Percentiles rank a stretch among this genome's conserved stretches.
Conservation (phyloP, 2,329 filamentous ascomycete species). For the Pseudogymnoascus sp. region DNA sequence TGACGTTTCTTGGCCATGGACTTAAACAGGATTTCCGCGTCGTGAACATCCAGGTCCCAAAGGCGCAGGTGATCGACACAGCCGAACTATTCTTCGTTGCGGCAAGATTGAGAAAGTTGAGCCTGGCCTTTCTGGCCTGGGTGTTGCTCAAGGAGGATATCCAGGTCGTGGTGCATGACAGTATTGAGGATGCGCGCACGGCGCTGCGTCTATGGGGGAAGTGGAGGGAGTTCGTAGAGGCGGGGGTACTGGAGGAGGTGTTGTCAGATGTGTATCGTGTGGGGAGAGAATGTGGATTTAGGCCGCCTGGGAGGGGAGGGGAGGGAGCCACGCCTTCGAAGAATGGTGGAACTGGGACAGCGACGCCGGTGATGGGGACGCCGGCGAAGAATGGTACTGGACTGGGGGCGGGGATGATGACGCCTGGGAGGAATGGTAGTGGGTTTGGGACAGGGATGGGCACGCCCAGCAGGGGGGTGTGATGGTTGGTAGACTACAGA, state of each 20-base stretch:
- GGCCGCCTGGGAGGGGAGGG: conserved; percentile 34
- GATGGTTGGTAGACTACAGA: background rate
- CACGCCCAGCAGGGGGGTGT: background rate
- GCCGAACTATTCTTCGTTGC: conserved; percentile 84
- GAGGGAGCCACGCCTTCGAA: background rate
- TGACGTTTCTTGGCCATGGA: conserved; percentile 88
- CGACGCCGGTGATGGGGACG: background rate
- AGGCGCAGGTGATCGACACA: conserved; percentile 85
- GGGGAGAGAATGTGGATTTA: conserved; percentile 50
- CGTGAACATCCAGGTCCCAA: conserved; percentile 94
- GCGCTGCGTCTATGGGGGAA: conserved; percentile 84
- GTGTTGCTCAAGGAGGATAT: conserved; percentile 87
- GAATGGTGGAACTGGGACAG: background rate
- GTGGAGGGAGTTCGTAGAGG: conserved; percentile 80
- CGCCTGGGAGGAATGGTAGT: background rate
- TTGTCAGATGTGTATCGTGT: conserved; percentile 76
- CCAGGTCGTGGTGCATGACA: conserved; percentile 86
- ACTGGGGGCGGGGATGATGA: background rate
- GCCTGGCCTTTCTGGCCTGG: conserved; percentile 86
- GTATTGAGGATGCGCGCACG: conserved; percentile 88
- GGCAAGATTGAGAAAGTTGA: conserved; percentile 74
- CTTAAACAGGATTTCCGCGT: conserved; percentile 94
- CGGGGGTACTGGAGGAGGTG: conserved; percentile 73
- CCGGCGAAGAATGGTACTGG: background rate
- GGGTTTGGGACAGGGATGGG: background rate